Evolutionary conservation across 2,329 filamentous ascomycete genomes (phyloP), one percentile per base, ranked within the genome.

Genomic region (Cladosporium phlei): DNA sequence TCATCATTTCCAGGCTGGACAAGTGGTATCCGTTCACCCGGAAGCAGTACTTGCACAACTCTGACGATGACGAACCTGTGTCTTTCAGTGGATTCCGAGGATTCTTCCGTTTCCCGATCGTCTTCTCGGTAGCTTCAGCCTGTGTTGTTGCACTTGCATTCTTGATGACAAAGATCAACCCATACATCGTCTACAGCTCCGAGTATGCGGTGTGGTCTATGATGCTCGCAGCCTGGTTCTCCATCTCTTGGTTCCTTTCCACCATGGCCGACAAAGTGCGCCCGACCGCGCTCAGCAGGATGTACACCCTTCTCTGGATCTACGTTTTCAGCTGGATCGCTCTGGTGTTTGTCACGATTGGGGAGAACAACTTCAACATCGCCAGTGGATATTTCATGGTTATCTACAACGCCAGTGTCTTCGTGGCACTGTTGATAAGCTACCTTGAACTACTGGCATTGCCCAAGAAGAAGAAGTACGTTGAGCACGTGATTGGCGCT

Each of bases 21-120:
- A 95, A 88, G 69, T 88, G 90, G 69, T 98, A 97, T 66, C 79
- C 91, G 47, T 95, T 96, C 63, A 78, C 86, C 4, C 77, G 81
- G 42, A 77, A 78, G 46, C 74, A 77, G 40, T 76, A 79, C 47
- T 72, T 80, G n/a, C 74, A 80, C 53, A 78, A 77, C 37, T 71
- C 78, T 8, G 78, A 78, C 46, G 74, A 76, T 39, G 73, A 77
- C 40, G 72, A 85, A 45, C 69, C 76, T 1, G 72, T 94, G 9
- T 57, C 58, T 8, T 66, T 95, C 16, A 79, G 83, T 49, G 91
- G 90, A 2, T 83, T 85, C 74, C 83, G 83, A 57, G 93, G 93
- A 1, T 81, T 94, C 59, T 88, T 88, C 66, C 80, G 91, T 25
- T 93, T 88, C 55, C 89, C 90, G 0, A 70, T 95, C 39, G 80